Conservation (phyloP, 2,329 filamentous ascomycete species). For the Raffaelea ambrosiae region DNA sequence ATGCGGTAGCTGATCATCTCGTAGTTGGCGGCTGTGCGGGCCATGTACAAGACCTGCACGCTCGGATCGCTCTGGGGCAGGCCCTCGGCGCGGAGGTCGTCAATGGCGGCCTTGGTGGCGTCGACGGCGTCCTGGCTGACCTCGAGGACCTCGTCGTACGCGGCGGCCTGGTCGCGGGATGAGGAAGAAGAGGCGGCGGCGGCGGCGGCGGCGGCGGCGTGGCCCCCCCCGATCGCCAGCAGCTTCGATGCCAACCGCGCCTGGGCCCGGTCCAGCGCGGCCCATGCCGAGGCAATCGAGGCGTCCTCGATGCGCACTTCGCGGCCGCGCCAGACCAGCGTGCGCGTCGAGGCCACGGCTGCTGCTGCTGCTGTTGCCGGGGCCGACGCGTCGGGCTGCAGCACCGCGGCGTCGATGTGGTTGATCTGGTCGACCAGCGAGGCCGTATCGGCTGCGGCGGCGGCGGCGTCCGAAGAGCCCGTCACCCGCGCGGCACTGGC, state of each 20-base stretch:
- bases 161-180: slow-evolving; percentile 65
- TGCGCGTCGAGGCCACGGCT: slow-evolving; percentile 55
- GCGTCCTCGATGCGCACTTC: slow-evolving; percentile 88
- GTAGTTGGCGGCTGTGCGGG: slow-evolving; percentile 87
- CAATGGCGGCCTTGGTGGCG: slow-evolving; percentile 85
- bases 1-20: slow-evolving; percentile 92
- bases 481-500: slow-evolving; percentile 24
- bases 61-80: slow-evolving; percentile 74
- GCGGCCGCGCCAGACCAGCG: slow-evolving; percentile 76
- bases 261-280: slow-evolving; percentile 52
- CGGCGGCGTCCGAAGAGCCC: too few relatives aligned
- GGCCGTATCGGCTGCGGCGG: slow-evolving; percentile 48
- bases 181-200: slow-evolving; percentile 26
- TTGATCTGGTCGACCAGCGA: slow-evolving; percentile 60
- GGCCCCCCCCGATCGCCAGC: too few relatives aligned
- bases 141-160: slow-evolving; percentile 85
- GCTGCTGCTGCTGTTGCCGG: slow-evolving; percentile 7
- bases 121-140: slow-evolving; percentile 91
- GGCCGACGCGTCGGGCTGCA: slow-evolving; percentile 36
- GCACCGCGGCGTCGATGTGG: slow-evolving; percentile 57
- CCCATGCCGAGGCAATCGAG: slow-evolving; percentile 78
- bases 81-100: slow-evolving; percentile 77
- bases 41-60: slow-evolving; percentile 90
- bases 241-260: slow-evolving; percentile 39
- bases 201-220: slow-evolving; percentile 34